phyloP scores from a whole-genome alignment of 2,329 filamentous ascomycete species.

The Cytospora mali region DNA sequence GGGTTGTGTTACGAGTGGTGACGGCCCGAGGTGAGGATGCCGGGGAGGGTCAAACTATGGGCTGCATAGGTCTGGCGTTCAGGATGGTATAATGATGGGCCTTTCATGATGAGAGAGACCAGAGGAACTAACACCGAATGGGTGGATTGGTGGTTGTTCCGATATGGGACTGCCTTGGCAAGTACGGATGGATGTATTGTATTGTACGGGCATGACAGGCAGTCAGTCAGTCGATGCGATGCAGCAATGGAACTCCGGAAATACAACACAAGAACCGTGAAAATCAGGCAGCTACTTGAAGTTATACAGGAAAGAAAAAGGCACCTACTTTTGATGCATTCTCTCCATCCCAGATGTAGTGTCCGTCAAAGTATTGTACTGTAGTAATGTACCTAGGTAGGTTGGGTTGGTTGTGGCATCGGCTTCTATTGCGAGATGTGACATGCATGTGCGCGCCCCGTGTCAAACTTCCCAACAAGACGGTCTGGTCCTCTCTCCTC shows the following conservation, averaged over 20 bases:
- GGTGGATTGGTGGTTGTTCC: not conserved
- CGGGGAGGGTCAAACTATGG: constrained; percentile 14
- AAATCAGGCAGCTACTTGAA: not conserved
- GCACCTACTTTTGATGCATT: no score
- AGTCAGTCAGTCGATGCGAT: not conserved
- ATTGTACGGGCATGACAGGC: not conserved
- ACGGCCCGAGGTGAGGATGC: not conserved
- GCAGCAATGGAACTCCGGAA: not conserved
- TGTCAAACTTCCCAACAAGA: no score
- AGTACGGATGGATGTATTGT: no score
- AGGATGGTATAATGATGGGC: constrained; percentile 7
- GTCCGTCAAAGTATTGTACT: not conserved
- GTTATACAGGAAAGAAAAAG: not conserved
- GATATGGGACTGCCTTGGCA: not conserved
- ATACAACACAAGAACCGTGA: not conserved
- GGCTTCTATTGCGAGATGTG: no score
- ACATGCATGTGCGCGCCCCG: no score
- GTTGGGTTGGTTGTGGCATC: no score
- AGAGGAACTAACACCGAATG: not conserved
- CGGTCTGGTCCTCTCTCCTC: no score
- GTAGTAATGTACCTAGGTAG: no score
- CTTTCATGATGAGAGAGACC: not conserved
- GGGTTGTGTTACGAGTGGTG: not conserved
- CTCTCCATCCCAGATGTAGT: not conserved
- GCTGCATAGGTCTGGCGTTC: constrained; percentile 24